phyloP scores from a whole-genome alignment of 176 grass and related monocot species.

The Triticum timopheevii region DNA sequence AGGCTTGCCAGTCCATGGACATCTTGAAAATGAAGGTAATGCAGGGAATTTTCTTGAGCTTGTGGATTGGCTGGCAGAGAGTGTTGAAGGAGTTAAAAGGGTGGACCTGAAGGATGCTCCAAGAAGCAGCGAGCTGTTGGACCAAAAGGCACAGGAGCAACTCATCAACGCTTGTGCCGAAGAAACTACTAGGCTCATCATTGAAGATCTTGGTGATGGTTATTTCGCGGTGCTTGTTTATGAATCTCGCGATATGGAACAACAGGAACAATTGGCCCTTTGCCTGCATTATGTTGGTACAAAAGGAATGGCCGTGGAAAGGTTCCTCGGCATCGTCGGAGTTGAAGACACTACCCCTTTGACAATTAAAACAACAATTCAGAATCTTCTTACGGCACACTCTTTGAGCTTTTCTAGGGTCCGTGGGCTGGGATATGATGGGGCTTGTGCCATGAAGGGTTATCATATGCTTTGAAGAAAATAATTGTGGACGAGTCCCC shows the following conservation, averaged over 20 bases:
- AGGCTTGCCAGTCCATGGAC: not conserved
- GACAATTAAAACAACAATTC: not conserved
- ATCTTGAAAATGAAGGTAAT: not conserved
- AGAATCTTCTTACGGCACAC: not conserved
- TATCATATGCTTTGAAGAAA: constrained; percentile 4
- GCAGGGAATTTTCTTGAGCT: constrained; percentile 3
- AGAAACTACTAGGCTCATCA: constrained; percentile 4
- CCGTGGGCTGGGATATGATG: constrained; percentile 5
- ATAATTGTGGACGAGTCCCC: not conserved
- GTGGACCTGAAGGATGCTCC: not conserved
- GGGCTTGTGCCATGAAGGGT: constrained; percentile 1
- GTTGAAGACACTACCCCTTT: constrained; percentile 14
- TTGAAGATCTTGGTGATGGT: constrained; percentile 1
- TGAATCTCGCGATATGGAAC: not conserved
- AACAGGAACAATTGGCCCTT: not conserved
- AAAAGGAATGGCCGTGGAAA: not conserved
- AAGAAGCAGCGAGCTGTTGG: not conserved
- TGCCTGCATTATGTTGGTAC: not conserved
- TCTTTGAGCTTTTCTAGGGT: not conserved
- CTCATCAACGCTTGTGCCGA: not conserved
- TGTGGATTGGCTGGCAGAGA: not conserved
- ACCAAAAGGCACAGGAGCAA: not conserved
- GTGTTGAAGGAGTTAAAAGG: not conserved
- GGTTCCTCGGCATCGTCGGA: constrained; percentile 1
- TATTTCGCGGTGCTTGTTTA: constrained; percentile 12